These are phyloP conservation scores for Saccharomycopsis hybrid DNA, from an alignment of 1,139 yeast species.

Conservation along the genomic window DNA sequence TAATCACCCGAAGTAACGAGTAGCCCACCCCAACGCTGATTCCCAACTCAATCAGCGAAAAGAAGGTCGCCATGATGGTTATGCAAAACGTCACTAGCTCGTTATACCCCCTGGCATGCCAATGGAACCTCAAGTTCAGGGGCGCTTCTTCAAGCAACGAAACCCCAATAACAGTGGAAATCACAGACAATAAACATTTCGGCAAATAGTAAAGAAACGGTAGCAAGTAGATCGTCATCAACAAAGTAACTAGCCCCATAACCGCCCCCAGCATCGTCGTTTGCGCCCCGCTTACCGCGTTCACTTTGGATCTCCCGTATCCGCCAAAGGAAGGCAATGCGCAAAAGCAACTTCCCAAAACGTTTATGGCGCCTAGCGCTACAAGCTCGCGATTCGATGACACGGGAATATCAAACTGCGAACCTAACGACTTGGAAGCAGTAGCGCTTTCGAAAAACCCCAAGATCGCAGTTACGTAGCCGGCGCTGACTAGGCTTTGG, in stretches of 20 bases:
- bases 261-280: constrained; percentile 80
- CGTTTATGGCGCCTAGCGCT: constrained; percentile 75
- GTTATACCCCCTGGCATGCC: constrained; percentile 67
- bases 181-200: constrained; percentile 71
- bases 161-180: constrained; percentile 74
- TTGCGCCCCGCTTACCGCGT: constrained; percentile 68
- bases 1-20: constrained; percentile 73
- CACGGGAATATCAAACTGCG: constrained; percentile 53
- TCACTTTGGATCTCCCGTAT: constrained; percentile 86
- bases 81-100: constrained; percentile 71
- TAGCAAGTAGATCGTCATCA: constrained; percentile 57
- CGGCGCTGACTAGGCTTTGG: constrained; percentile 44
- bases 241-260: constrained; percentile 66
- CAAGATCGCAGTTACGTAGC: constrained; percentile 73
- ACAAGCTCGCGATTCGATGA: constrained; percentile 72
- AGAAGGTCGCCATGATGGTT: constrained; percentile 65
- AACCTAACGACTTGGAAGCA: constrained; percentile 73
- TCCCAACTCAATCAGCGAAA: constrained; percentile 85
- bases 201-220: constrained; percentile 71
- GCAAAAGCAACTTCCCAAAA: constrained; percentile 63
- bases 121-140: constrained; percentile 66
- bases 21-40: constrained; percentile 79
- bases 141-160: constrained; percentile 86
- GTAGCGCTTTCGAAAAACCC: constrained; percentile 95
- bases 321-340: constrained; percentile 95